Percentiles rank a stretch among this genome's conserved stretches.
These are phyloP conservation scores for Catunica adiposa DNA, from an alignment of 2,329 filamentous ascomycete species.

Conservation along the genomic window DNA sequence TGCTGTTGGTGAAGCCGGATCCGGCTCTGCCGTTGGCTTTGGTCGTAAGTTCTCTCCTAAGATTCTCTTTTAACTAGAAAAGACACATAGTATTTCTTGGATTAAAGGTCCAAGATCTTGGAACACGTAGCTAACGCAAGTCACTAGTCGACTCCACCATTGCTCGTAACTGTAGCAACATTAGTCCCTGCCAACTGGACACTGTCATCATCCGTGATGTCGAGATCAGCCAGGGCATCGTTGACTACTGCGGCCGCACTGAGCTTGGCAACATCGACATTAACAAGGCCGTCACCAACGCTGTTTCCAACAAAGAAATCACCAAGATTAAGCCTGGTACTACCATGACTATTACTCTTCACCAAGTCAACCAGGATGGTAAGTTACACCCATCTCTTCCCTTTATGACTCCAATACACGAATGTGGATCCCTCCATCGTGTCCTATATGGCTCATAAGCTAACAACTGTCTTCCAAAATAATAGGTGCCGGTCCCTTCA, in stretches of 20 bases:
- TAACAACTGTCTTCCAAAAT: no score
- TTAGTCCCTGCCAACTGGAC: conserved; percentile 52
- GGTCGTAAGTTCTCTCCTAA: conserved; percentile 21
- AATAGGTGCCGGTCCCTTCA: conserved; percentile 35
- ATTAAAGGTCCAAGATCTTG: background rate
- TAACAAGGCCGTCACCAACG: conserved; percentile 36
- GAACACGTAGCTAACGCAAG: background rate
- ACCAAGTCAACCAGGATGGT: conserved; percentile 37
- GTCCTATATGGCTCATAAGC: no score
- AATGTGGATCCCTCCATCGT: no score
- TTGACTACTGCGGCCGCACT: conserved; percentile 46
- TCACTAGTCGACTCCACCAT: conserved; percentile 32
- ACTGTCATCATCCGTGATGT: conserved; percentile 45
- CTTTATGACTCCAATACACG: no score
- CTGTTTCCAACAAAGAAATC: conserved; percentile 27
- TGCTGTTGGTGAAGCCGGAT: conserved; percentile 27
- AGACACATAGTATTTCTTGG: background rate
- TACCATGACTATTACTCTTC: conserved; percentile 30
- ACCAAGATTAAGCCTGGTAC: conserved; percentile 32
- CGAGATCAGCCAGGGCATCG: conserved; percentile 33
- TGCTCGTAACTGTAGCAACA: conserved; percentile 45
- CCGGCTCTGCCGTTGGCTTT: conserved; percentile 32
- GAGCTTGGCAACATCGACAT: conserved; percentile 48
- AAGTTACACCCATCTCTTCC: conserved; percentile 29
- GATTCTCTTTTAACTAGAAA: background rate